These are phyloP conservation scores for Solanum appendiculatum DNA, from an alignment of 257 asterid species.

Conservation along the genomic window DNA sequence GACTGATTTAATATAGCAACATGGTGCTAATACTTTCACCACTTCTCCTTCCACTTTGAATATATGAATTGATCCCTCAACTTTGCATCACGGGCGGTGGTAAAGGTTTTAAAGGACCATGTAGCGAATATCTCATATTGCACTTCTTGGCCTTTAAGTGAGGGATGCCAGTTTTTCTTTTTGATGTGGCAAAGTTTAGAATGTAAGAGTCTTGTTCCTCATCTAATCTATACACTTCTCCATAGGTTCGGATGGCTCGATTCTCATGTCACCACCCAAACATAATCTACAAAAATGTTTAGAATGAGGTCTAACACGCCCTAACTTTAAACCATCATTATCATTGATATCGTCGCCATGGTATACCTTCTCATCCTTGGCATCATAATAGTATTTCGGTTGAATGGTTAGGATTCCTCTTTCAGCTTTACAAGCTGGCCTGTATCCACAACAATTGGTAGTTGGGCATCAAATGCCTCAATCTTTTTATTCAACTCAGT, in stretches of 20 bases:
- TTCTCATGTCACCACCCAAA: background rate
- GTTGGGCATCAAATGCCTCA: background rate
- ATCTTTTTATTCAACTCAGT: background rate
- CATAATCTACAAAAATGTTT: background rate
- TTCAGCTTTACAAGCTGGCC: background rate
- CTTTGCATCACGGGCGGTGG: background rate
- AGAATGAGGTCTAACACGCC: background rate
- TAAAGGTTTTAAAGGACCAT: background rate
- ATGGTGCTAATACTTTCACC: background rate
- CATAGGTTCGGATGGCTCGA: background rate
- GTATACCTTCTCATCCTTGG: background rate
- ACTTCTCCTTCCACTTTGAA: background rate
- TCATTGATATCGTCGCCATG: background rate
- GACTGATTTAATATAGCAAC: background rate
- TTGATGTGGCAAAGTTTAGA: background rate
- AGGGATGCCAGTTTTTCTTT: background rate
- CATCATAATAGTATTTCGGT: background rate
- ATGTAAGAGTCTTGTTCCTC: background rate
- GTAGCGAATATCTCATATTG: background rate
- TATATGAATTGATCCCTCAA: too few species aligned
- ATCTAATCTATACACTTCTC: background rate
- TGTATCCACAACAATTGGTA: background rate
- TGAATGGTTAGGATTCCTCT: background rate
- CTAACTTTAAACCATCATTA: too few species aligned
- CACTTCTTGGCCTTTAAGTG: background rate